phyloP scores from a whole-genome alignment of 352 stramenopile genomes.

The Globisporangium nagaii region DNA sequence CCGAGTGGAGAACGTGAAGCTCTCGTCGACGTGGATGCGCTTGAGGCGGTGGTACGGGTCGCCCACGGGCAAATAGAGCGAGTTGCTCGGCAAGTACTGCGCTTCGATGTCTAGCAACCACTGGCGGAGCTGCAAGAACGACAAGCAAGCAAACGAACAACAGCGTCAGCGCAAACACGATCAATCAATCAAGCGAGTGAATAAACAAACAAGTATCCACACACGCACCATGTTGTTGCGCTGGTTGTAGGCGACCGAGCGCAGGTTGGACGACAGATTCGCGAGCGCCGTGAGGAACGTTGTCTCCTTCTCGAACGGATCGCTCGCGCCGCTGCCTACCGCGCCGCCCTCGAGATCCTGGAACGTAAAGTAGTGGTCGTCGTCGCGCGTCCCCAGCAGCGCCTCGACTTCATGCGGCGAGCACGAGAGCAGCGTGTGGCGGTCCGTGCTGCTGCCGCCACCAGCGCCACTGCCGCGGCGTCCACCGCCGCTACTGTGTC shows the following conservation, averaged over 20 bases:
- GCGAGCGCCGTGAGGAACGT: constrained; percentile 64
- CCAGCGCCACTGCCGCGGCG: neutral
- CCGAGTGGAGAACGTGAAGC: constrained; percentile 79
- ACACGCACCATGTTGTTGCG: constrained; percentile 67
- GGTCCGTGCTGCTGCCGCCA: constrained; percentile 13
- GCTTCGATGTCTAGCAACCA: constrained; percentile 61
- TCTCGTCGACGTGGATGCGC: constrained; percentile 69
- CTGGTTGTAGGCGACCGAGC: constrained; percentile 40
- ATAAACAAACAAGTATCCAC: neutral
- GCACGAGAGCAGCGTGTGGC: constrained; percentile 13
- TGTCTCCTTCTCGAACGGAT: constrained; percentile 69
- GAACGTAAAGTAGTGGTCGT: constrained; percentile 74
- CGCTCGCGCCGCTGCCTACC: neutral
- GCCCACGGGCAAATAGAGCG: constrained; percentile 70
- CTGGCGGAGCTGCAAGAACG: constrained; percentile 36
- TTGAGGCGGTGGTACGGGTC: constrained; percentile 77
- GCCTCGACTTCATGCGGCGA: constrained; percentile 44
- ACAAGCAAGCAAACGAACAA: neutral
- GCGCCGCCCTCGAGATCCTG: constrained; percentile 40
- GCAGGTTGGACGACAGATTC: constrained; percentile 71
- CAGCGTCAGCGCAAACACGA: neutral
- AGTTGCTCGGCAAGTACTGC: constrained; percentile 72
- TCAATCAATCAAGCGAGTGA: no score
- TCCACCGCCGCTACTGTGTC: constrained; percentile 2
- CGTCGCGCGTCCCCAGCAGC: constrained; percentile 31